phyloP scores from a whole-genome alignment of 768 basidiomycete genomes.

The Pleurotus salmoneostramineus region DNA sequence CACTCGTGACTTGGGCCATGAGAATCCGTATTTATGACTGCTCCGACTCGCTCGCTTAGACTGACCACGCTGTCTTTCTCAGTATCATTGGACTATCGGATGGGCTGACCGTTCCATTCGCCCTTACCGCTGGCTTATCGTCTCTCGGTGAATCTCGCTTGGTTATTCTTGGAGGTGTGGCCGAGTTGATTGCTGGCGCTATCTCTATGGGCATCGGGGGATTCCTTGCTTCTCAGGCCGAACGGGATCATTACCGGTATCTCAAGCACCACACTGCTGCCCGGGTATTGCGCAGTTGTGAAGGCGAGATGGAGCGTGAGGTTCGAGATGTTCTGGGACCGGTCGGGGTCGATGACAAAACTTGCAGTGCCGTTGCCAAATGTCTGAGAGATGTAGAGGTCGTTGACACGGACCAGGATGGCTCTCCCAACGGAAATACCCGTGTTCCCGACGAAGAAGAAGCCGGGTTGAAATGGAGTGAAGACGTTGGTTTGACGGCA shows the following conservation, averaged over 20 bases:
- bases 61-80: slow-evolving; percentile 8
- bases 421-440: slow-evolving; percentile 13
- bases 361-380: slow-evolving; percentile 76
- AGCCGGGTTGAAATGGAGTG: slow-evolving; percentile 58
- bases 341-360: slow-evolving; percentile 82
- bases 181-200: slow-evolving; percentile 94
- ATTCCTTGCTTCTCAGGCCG: slow-evolving; percentile 95
- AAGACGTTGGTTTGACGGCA: slow-evolving; percentile 82
- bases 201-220: slow-evolving; percentile 99
- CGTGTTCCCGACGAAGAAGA: slow-evolving; percentile 45
- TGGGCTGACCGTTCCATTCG: slow-evolving; percentile 89
- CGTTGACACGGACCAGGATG: slow-evolving; percentile 27
- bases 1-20: neutral
- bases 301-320: slow-evolving; percentile 95
- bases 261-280: slow-evolving; percentile 68
- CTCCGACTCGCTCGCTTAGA: neutral
- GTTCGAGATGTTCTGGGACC: slow-evolving; percentile 85
- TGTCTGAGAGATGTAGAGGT: slow-evolving; percentile 65
- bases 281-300: slow-evolving; percentile 85
- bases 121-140: slow-evolving; percentile 83
- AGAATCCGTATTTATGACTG: neutral
- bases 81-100: slow-evolving; percentile 91
- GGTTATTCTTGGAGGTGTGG: slow-evolving; percentile 93
- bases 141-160: slow-evolving; percentile 85
- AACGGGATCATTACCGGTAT: slow-evolving; percentile 92